These are phyloP conservation scores for Iris macrosiphon DNA, from an alignment of 106 monocot genomes.

Conservation along the genomic window DNA sequence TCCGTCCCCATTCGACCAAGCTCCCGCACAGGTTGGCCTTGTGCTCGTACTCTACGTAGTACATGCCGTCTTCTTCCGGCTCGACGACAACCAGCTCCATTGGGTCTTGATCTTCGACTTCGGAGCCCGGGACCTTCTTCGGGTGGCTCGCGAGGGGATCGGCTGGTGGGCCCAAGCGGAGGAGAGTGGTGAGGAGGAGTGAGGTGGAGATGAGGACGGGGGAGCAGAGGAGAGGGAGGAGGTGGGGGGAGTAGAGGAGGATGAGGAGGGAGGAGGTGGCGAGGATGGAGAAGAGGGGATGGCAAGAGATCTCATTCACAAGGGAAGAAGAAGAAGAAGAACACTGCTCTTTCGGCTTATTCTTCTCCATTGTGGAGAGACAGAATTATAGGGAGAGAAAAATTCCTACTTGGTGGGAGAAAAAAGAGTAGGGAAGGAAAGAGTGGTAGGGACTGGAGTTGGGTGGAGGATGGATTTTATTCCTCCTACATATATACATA, in stretches of 20 bases:
- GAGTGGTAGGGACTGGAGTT: no score
- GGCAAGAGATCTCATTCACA: no score
- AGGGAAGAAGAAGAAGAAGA: not conserved
- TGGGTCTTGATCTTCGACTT: not conserved
- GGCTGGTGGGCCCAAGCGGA: slow-evolving; percentile 30
- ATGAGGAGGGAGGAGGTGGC: slow-evolving; percentile 25
- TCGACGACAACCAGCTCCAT: no score
- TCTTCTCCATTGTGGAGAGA: no score
- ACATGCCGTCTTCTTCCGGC: not conserved
- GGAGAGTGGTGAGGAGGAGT: slow-evolving; percentile 31
- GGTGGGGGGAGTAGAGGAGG: slow-evolving; percentile 42
- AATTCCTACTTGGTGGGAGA: not conserved
- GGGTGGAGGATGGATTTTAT: no score
- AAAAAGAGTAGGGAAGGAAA: not conserved
- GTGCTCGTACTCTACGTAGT: not conserved
- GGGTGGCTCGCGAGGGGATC: no score
- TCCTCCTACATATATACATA: no score
- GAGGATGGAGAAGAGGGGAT: slow-evolving; percentile 34
- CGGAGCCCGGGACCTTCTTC: not conserved
- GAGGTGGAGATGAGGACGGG: slow-evolving; percentile 41
- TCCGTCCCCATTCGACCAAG: slow-evolving; percentile 16
- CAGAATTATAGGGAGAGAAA: not conserved
- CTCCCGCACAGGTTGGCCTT: not conserved
- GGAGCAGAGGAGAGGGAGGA: slow-evolving; percentile 35
- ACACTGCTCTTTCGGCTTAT: no score